Conservation (phyloP, 176 grass and related monocot genomes). For the Chrysopogon serrulatus region DNA sequence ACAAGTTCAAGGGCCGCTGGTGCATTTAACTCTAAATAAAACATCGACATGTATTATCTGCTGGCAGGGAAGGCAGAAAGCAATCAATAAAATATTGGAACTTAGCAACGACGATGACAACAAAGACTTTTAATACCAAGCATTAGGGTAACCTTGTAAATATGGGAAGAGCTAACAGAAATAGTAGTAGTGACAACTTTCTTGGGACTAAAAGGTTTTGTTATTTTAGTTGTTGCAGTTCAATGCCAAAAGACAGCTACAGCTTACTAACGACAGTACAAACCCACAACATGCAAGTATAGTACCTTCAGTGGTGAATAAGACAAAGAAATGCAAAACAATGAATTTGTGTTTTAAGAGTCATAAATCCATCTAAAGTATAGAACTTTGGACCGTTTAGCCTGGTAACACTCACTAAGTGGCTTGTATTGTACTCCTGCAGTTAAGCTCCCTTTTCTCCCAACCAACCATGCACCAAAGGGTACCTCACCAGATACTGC, state of each 20-base stretch:
- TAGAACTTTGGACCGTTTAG: not conserved
- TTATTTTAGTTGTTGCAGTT: not conserved
- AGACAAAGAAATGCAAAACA: constrained; percentile 4
- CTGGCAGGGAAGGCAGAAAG: not conserved
- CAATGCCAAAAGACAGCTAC: not conserved
- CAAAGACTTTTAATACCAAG: not conserved
- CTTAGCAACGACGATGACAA: not conserved
- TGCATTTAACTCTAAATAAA: no score
- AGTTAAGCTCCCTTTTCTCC: constrained; percentile 61
- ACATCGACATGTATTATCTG: not conserved
- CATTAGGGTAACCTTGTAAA: not conserved
- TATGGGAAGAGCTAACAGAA: not conserved
- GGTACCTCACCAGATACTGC: constrained; percentile 57
- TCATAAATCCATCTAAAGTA: not conserved
- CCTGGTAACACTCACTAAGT: constrained; percentile 47
- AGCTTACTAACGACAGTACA: not conserved
- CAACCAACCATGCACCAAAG: constrained; percentile 71
- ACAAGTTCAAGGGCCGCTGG: no score
- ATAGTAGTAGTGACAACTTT: not conserved
- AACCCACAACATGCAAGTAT: not conserved
- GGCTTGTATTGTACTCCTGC: constrained; percentile 74
- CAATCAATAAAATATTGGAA: not conserved
- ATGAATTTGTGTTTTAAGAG: not conserved
- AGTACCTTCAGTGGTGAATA: constrained; percentile 10
- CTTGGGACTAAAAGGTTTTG: not conserved